phyloP scores from a whole-genome alignment of 2,329 filamentous ascomycete genomes.

The Nothopassalora personata region DNA sequence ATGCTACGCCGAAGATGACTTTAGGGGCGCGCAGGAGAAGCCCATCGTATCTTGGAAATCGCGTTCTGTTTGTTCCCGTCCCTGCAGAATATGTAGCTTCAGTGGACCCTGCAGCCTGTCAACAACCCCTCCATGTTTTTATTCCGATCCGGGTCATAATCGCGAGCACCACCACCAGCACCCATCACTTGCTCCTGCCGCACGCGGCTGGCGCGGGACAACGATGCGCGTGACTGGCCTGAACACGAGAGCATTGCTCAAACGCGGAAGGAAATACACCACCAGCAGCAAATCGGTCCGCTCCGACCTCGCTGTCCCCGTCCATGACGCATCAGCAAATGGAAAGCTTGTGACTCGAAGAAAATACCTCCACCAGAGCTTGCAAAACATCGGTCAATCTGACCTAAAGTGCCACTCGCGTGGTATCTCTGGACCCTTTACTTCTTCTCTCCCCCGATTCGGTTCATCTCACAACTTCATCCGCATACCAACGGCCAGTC shows the following conservation, averaged over 20 bases:
- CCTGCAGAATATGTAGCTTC: no score
- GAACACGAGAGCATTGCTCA: background rate
- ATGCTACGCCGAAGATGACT: no score
- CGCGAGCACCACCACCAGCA: background rate
- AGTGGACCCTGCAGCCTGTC: no score
- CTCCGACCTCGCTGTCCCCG: background rate
- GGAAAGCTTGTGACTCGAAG: background rate
- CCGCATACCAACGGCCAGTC: background rate
- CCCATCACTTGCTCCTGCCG: background rate
- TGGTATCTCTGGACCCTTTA: background rate
- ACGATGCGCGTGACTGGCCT: background rate
- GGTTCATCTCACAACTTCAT: background rate
- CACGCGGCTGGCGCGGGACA: background rate
- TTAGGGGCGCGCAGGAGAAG: no score
- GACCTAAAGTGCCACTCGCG: background rate
- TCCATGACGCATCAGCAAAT: background rate
- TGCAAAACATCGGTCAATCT: slow-evolving; percentile 2
- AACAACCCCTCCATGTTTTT: background rate
- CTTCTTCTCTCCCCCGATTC: background rate
- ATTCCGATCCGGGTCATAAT: background rate
- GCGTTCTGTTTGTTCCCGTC: no score
- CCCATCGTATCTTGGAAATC: no score
- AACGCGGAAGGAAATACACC: background rate
- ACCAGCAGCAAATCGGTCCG: background rate
- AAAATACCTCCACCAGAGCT: slow-evolving; percentile 3